Evolutionary conservation across 192 early-diverging fungal genomes (phyloP).

Genomic region (Backusella australiensis): DNA sequence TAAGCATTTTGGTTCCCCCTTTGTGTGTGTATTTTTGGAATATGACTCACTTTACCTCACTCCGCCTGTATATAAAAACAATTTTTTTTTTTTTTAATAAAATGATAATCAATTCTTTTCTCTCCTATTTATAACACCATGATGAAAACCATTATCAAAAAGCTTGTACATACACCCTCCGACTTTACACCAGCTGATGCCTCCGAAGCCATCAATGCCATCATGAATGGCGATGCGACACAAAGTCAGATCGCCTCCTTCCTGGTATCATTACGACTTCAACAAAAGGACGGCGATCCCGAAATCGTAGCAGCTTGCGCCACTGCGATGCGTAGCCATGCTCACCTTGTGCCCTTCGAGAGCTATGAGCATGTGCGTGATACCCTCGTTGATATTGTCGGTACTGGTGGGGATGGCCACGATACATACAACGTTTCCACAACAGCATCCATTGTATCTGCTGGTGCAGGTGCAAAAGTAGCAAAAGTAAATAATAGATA

Average conservation of each 20-base stretch:
- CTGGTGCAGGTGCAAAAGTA: conserved; percentile 84
- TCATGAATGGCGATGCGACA: conserved; percentile 79
- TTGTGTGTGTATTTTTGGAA: neutral
- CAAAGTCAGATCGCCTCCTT: conserved; percentile 89
- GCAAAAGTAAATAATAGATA: conserved; percentile 68
- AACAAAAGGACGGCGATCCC: conserved; percentile 69
- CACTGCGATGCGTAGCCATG: conserved; percentile 66
- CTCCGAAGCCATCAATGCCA: conserved; percentile 55
- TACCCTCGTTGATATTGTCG: conserved; percentile 86
- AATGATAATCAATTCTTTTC: neutral
- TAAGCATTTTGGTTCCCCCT: neutral
- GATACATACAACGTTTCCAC: conserved; percentile 98
- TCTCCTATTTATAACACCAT: neutral
- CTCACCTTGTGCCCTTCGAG: conserved; percentile 55
- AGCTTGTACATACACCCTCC: conserved; percentile 59
- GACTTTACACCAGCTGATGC: conserved; percentile 60
- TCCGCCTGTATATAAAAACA: neutral
- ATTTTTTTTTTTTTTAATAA: neutral
- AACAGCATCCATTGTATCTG: conserved; percentile 86
- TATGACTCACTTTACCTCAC: neutral
- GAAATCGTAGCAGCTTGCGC: conserved; percentile 80
- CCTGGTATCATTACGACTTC: conserved; percentile 72
- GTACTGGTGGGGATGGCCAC: conserved; percentile 98
- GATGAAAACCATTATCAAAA: conserved; percentile 63
- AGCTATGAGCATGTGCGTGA: conserved; percentile 39